Base-by-base conservation (phyloP, 106 monocot genomes). In the Dendrobium nobile region DNA sequence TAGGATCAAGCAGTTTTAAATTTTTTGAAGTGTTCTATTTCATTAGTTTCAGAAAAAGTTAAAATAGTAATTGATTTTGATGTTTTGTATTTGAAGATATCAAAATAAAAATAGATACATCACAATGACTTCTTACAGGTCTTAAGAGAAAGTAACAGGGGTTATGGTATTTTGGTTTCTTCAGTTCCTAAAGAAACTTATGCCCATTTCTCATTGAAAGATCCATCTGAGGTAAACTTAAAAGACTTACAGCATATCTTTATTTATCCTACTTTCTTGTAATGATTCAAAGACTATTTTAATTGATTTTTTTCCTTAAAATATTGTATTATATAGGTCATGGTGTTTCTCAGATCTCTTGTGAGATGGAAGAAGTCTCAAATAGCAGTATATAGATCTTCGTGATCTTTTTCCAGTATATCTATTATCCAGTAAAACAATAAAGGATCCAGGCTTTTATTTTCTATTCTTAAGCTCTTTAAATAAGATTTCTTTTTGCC, bases 161-260 rank as follows among this genome's bases (percentile, higher is more conserved):
- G 93, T n/a, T 85, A 68, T 81, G 90, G 93, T 18, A 93, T 93
- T n/a, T 56, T 90, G 48, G 93, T 93, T 5, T 93, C 93, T 3
- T 87, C 93, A 10, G 64, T 86, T 2, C 88, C 93, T 3, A 90
- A 90, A 40, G 87, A 88, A 67, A 82, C 87, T n/a, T 82, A 75
- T 79, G 93, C 93, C 0, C 84, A 84, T 43, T 93, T 88, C 80
- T 88, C 88, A 54, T 79, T 90, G n/a, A 86, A 73, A 81, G 90
- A 93, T 27, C 85, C 93, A 6, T 82, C 88, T 47, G 93, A 93
- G 93, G 93, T 47, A n/a, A 22, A 47, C 51, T 11, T 51, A 51
- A 51, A 51, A 51, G 13, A 3, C 3, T 51, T 51, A 1, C 13
- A 51, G 13, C 13, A 51, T 51, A 13, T 10, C 45, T 45, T 45